A percentile compares a stretch with the other conserved stretches of the same genome.
Conservation (phyloP, 768 basidiomycete species). For the Russula griseocarnosa region DNA sequence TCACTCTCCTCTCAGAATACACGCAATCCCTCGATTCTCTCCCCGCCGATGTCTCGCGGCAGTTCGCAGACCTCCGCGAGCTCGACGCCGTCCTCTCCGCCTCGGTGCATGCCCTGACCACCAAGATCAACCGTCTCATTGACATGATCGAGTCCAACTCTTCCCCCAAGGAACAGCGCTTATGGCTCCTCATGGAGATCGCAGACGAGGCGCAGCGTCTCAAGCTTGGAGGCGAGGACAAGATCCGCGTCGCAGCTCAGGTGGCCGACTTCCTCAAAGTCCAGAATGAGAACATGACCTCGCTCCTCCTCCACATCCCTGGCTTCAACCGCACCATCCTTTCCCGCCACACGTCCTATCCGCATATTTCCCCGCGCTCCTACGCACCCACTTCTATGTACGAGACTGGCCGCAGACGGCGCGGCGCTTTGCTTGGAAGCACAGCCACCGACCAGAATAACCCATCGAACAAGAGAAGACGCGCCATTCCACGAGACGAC, state of each 20-base stretch:
- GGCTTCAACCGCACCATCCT: slow-evolving; percentile 56
- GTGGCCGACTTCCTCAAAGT: slow-evolving; percentile 83
- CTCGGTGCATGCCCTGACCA: slow-evolving; percentile 75
- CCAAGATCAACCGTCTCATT: slow-evolving; percentile 73
- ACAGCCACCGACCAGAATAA: slow-evolving; percentile 49
- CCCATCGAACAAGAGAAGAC: slow-evolving; percentile 62
- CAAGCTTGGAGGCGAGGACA: slow-evolving; percentile 95
- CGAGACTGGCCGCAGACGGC: slow-evolving; percentile 58
- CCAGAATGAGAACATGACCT: slow-evolving; percentile 57
- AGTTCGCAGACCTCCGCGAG: slow-evolving; percentile 94
- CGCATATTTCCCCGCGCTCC: slow-evolving; percentile 66
- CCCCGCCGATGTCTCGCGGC: slow-evolving; percentile 89
- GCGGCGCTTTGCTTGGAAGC: slow-evolving; percentile 51
- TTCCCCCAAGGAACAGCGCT: slow-evolving; percentile 63
- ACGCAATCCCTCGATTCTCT: slow-evolving; percentile 90
- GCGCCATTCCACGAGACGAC: slow-evolving; percentile 49
- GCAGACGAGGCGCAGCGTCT: slow-evolving; percentile 90
- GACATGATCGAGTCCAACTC: slow-evolving; percentile 65
- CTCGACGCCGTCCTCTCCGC: slow-evolving; percentile 96
- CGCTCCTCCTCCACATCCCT: slow-evolving; percentile 59
- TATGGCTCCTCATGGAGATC: slow-evolving; percentile 86
- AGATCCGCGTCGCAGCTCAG: slow-evolving; percentile 89
- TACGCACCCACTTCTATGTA: slow-evolving; percentile 58
- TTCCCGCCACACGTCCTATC: slow-evolving; percentile 64
- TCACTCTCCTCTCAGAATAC: slow-evolving; percentile 75